These are phyloP conservation scores for Epithemia pelagica DNA, from an alignment of 108 stramenopile genomes.

Conservation along the genomic window DNA sequence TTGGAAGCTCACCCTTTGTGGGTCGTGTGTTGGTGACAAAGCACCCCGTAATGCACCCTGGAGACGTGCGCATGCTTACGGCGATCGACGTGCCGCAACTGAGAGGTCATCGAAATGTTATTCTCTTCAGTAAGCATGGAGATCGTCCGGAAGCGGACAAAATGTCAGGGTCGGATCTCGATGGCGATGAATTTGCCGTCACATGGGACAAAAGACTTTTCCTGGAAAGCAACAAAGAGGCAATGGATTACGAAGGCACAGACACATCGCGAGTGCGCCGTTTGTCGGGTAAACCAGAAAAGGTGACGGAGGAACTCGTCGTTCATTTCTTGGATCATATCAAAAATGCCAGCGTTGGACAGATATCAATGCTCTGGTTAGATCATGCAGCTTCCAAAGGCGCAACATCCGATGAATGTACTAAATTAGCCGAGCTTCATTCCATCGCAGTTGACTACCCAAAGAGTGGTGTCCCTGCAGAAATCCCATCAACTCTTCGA, in stretches of 20 bases:
- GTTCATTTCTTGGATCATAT: constrained; percentile 26
- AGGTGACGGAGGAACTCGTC: constrained; percentile 6
- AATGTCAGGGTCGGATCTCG: constrained; percentile 24
- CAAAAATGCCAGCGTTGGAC: constrained; percentile 7
- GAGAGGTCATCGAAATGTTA: constrained; percentile 17
- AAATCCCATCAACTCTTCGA: background rate
- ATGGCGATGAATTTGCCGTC: constrained; percentile 24
- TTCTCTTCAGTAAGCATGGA: constrained; percentile 25
- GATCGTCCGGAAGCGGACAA: constrained; percentile 21
- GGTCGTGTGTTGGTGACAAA: constrained; percentile 13
- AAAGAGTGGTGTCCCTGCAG: constrained; percentile 14
- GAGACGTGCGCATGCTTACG: constrained; percentile 21
- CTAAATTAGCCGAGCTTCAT: constrained; percentile 4
- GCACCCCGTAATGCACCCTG: constrained; percentile 12
- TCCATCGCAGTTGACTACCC: constrained; percentile 12
- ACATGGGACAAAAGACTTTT: constrained; percentile 27
- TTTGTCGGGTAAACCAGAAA: constrained; percentile 2
- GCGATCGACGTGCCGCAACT: constrained; percentile 19
- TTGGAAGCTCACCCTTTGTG: background rate
- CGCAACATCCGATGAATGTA: constrained; percentile 9
- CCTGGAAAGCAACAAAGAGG: constrained; percentile 2
- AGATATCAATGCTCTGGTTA: constrained; percentile 12
- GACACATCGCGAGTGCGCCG: background rate
- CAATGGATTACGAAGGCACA: constrained; percentile 14
- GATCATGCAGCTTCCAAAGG: constrained; percentile 9